phyloP scores from a whole-genome alignment of 129 eudicot genomes.

The sunflower (Helianthus annuus) region DNA sequence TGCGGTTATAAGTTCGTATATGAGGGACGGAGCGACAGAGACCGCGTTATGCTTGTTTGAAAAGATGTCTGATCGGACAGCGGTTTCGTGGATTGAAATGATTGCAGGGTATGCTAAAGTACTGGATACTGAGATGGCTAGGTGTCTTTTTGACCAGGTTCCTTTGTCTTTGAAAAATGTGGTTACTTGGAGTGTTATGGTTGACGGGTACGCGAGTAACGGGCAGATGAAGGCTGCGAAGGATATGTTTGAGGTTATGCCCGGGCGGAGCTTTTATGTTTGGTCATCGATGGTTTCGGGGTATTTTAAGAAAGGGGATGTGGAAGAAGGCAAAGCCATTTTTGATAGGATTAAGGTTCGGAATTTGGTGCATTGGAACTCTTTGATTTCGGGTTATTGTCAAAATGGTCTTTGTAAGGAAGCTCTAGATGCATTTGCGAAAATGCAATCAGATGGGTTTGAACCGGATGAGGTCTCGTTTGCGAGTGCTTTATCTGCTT shows the following conservation, averaged over 20 bases:
- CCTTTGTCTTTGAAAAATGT: slow-evolving; percentile 54
- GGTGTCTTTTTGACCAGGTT: slow-evolving; percentile 55
- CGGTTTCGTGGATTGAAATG: slow-evolving; percentile 72
- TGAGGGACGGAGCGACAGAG: slow-evolving; percentile 36
- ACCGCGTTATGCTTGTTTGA: slow-evolving; percentile 43
- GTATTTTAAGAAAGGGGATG: slow-evolving; percentile 57
- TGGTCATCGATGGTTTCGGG: slow-evolving; percentile 76
- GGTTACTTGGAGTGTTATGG: slow-evolving; percentile 74
- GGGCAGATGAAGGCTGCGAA: slow-evolving; percentile 70
- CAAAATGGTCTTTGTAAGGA: slow-evolving; percentile 64
- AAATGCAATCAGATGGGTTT: slow-evolving; percentile 54
- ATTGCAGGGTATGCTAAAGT: slow-evolving; percentile 56
- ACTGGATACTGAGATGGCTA: slow-evolving; percentile 52
- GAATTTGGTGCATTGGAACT: slow-evolving; percentile 76
- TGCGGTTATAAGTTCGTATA: slow-evolving; percentile 63
- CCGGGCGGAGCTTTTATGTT: slow-evolving; percentile 44
- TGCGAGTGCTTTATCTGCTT: slow-evolving; percentile 66
- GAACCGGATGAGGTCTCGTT: slow-evolving; percentile 64
- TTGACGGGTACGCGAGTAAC: slow-evolving; percentile 63
- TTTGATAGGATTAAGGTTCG: slow-evolving; percentile 45
- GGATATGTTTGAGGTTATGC: slow-evolving; percentile 68
- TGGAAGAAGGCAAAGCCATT: slow-evolving; percentile 40
- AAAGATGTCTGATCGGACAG: slow-evolving; percentile 44
- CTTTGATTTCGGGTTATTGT: slow-evolving; percentile 60
- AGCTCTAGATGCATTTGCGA: slow-evolving; percentile 56